phyloP scores from a whole-genome alignment of 2,329 filamentous ascomycete species.

The Fusarium miscanthi region DNA sequence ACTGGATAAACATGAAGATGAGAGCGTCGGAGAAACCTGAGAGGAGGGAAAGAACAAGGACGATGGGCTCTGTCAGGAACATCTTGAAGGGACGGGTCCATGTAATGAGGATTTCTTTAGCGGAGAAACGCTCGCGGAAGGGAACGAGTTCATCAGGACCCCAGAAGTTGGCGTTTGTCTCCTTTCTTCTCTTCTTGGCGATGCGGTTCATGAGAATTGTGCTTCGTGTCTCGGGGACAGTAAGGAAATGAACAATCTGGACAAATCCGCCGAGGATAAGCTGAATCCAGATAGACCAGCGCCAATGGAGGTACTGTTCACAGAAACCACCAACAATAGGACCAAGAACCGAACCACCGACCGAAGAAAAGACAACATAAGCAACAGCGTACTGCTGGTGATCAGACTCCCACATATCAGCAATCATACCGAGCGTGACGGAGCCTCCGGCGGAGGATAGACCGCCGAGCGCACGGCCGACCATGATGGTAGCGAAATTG shows the following conservation, averaged over 20 bases:
- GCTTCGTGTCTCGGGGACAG: conserved; percentile 81
- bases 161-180: conserved; percentile 69
- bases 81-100: conserved; percentile 76
- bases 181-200: conserved; percentile 77
- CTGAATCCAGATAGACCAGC: conserved; percentile 85
- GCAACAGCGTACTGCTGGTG: conserved; percentile 80
- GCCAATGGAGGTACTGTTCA: conserved; percentile 74
- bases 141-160: conserved; percentile 78
- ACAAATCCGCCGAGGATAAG: conserved; percentile 80
- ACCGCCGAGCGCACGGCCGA: conserved; percentile 76
- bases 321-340: conserved; percentile 84
- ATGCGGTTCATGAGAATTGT: conserved; percentile 83
- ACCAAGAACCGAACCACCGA: conserved; percentile 80
- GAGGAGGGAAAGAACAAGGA: conserved; percentile 75
- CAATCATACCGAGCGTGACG: conserved; percentile 80
- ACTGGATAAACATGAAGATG: conserved; percentile 83
- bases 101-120: conserved; percentile 65
- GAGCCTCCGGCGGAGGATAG: conserved; percentile 78
- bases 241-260: conserved; percentile 73
- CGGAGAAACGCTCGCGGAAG: conserved; percentile 68
- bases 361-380: conserved; percentile 82
- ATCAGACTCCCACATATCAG: conserved; percentile 78
- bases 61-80: conserved; percentile 80
- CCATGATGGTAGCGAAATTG: conserved; percentile 77
- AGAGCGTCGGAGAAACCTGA: conserved; percentile 79